Conservation (phyloP, 441 rosid species). For the Euphorbia corollata region DNA sequence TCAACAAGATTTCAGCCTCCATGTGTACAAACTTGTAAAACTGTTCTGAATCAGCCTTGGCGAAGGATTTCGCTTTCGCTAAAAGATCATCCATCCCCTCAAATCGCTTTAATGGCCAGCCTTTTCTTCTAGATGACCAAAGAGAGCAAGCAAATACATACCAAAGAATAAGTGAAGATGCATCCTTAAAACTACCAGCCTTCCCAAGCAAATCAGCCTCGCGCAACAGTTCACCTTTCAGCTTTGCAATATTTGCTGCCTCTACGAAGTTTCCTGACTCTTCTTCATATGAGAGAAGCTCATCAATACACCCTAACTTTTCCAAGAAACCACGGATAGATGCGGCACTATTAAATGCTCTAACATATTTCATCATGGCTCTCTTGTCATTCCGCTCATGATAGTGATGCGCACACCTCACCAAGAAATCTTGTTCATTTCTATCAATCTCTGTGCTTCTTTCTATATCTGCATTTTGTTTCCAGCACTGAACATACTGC, state of each 20-base stretch:
- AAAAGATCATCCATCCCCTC: slow-evolving; percentile 31
- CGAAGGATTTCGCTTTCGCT: slow-evolving; percentile 30
- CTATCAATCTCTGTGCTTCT: slow-evolving; percentile 25
- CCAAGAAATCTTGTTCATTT: slow-evolving; percentile 35
- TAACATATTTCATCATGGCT: slow-evolving; percentile 40
- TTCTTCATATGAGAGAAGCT: slow-evolving; percentile 39
- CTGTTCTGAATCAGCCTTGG: slow-evolving; percentile 19
- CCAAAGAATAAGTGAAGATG: slow-evolving; percentile 31
- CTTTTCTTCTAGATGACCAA: slow-evolving; percentile 36
- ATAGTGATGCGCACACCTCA: slow-evolving; percentile 32
- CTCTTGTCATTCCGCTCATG: slow-evolving; percentile 24
- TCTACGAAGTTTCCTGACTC: slow-evolving; percentile 35
- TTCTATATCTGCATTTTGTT: slow-evolving; percentile 18
- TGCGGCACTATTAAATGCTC: slow-evolving; percentile 25
- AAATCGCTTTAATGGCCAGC: slow-evolving; percentile 49
- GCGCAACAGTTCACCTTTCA: slow-evolving; percentile 28
- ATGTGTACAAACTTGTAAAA: slow-evolving; percentile 24
- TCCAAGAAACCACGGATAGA: slow-evolving; percentile 29
- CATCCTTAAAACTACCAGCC: slow-evolving; percentile 30
- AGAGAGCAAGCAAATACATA: slow-evolving; percentile 39
- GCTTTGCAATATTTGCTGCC: slow-evolving; percentile 40
- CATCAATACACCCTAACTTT: slow-evolving; percentile 30
- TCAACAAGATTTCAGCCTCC: slow-evolving; percentile 32
- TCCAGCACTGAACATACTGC: slow-evolving; percentile 36
- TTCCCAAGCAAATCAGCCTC: slow-evolving; percentile 34